phyloP scores from a whole-genome alignment of 305 asterid genomes.

The Rubia tinctorum region DNA sequence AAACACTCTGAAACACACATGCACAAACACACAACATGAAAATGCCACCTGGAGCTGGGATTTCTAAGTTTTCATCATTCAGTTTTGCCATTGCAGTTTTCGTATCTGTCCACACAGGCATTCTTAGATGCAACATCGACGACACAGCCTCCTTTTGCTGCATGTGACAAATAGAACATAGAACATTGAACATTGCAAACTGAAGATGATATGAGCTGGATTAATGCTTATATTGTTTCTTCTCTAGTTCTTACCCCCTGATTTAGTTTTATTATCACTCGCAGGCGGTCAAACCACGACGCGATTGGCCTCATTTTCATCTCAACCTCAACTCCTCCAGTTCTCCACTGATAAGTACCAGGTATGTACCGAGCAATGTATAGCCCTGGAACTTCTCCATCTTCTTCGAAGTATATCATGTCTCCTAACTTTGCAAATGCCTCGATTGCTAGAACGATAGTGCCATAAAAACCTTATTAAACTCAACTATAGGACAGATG shows the following conservation, averaged over 20 bases:
- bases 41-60: conserved; percentile 1
- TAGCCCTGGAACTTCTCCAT: conserved; percentile 46
- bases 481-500: neutral
- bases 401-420: conserved; percentile 81
- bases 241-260: conserved; percentile 14
- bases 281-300: conserved; percentile 57
- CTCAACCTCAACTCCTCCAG: conserved; percentile 38
- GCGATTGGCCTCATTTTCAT: conserved; percentile 48
- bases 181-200: neutral
- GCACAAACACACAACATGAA: neutral
- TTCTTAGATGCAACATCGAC: neutral
- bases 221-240: neutral
- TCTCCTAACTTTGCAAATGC: conserved; percentile 96
- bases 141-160: neutral
- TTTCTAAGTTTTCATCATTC: neutral
- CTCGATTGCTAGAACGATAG: conserved; percentile 47
- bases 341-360: conserved; percentile 65
- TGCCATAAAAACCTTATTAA: neutral
- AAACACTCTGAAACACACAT: neutral
- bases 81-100: neutral
- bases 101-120: conserved; percentile 2
- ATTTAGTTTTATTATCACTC: conserved; percentile 34
- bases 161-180: neutral
- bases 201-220: too few species aligned
- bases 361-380: conserved; percentile 75